Evolutionary conservation across 352 stramenopile species (phyloP).

Genomic region (Globisporangium splendens): DNA sequence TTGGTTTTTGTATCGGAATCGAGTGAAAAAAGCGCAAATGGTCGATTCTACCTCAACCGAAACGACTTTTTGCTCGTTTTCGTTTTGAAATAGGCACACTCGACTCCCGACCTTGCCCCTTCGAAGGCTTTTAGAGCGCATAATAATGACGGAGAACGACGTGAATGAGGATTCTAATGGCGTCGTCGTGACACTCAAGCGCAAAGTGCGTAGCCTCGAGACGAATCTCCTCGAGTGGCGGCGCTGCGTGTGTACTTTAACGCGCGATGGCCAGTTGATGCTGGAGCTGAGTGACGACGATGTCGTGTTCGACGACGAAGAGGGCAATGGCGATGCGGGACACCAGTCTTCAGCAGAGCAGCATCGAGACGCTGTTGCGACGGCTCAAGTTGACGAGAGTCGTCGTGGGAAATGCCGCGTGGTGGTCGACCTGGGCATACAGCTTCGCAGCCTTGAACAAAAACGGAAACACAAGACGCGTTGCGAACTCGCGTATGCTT

Average conservation of each 20-base stretch:
- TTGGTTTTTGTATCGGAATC: too few species aligned
- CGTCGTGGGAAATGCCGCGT: constrained; percentile 19
- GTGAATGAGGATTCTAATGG: background rate
- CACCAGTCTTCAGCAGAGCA: background rate
- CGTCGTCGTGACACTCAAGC: constrained; percentile 45
- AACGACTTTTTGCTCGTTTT: too few species aligned
- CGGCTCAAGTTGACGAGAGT: background rate
- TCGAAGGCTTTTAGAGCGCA: too few species aligned
- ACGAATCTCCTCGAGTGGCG: constrained; percentile 71
- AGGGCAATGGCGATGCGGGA: constrained; percentile 7
- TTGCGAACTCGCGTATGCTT: constrained; percentile 48
- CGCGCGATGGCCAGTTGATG: constrained; percentile 26
- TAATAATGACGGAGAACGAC: too few species aligned
- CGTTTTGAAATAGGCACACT: too few species aligned
- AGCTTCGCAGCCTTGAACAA: constrained; percentile 39
- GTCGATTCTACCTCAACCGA: too few species aligned
- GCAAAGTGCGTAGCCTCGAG: constrained; percentile 49
- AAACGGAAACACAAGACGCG: constrained; percentile 61
- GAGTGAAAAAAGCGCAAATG: too few species aligned
- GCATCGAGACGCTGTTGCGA: background rate
- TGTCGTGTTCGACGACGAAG: constrained; percentile 5
- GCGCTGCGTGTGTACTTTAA: constrained; percentile 44
- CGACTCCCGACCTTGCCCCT: too few species aligned
- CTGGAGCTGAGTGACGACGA: constrained; percentile 33
- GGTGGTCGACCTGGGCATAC: constrained; percentile 37